phyloP scores from a whole-genome alignment of 2,329 filamentous ascomycete species.

The Passalora sequoiae region DNA sequence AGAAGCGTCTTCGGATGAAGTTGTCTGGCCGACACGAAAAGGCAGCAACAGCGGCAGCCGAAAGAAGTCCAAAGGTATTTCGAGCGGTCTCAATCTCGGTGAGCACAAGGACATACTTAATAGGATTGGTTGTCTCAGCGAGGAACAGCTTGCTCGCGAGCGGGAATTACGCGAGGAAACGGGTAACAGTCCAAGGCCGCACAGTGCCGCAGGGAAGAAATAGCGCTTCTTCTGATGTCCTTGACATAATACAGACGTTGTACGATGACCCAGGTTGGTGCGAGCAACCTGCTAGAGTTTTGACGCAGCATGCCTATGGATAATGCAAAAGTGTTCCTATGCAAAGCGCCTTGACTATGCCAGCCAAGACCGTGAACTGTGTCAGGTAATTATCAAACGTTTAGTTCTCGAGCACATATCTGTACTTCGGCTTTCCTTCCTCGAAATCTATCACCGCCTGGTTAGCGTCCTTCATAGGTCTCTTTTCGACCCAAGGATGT shows the following conservation, averaged over 20 bases:
- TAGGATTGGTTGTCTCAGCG: constrained; percentile 63
- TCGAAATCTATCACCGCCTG: constrained; percentile 54
- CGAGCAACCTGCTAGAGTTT: too few relatives aligned
- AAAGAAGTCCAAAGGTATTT: constrained; percentile 54
- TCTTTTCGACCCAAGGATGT: constrained; percentile 58
- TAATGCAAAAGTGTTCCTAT: too few relatives aligned
- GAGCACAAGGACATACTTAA: constrained; percentile 77
- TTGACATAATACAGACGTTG: too few relatives aligned
- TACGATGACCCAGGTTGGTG: too few relatives aligned
- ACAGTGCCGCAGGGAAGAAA: constrained; percentile 6
- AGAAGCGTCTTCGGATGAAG: constrained; percentile 69
- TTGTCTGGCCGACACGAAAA: constrained; percentile 23
- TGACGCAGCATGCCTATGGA: too few relatives aligned
- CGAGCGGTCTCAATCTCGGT: constrained; percentile 48
- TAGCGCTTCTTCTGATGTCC: not conserved
- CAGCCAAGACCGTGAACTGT: too few relatives aligned
- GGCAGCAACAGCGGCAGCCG: constrained; percentile 29
- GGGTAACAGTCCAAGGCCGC: constrained; percentile 20
- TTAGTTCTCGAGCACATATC: constrained; percentile 26
- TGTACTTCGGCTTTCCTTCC: constrained; percentile 48
- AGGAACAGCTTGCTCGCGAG: constrained; percentile 33
- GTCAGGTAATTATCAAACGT: too few relatives aligned
- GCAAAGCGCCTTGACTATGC: too few relatives aligned
- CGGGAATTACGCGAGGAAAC: constrained; percentile 29
- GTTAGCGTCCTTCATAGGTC: constrained; percentile 56